Base-by-base conservation (phyloP, 2,329 filamentous ascomycete species). In the Hymenoscyphus fructigenus region DNA sequence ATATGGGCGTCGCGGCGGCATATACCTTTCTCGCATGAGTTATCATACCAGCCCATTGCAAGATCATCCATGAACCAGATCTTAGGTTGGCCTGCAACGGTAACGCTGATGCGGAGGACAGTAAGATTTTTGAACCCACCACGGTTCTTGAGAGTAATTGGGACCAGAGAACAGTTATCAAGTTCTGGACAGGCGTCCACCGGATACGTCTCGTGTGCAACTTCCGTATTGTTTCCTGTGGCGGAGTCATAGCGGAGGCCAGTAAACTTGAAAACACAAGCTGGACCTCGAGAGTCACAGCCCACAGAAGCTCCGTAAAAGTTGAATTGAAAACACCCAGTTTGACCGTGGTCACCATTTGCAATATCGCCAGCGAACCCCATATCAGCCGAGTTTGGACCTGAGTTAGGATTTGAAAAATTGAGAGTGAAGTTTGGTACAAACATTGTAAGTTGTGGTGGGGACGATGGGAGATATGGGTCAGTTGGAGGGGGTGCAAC, bases 11-110 rank as follows among this genome's bases (percentile, higher is more conserved):
- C 68, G 12, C 63, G 47, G 38, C 80, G 79, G 66, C 79, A 81
- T 10, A 72, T 50, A 7, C 78, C 77, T 12, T 74, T 72, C 9
- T 72, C 66, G 67, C 80, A 82, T 56, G 69, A 74, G 62, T 78
- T 77, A 69, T 82, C 74, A 38, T 73, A 77, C 81, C 81, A 83
- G 6, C 77, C 76, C 65, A 83, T 69, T 5, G 74, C 65, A 29
- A 82, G 62, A 68, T 83, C 78, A 68, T 83, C 81, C 59, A 78
- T 78, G 79, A 80, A 83, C 80, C 81, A 83, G 10, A 73, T 74
- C 64, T 73, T 75, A n/a, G 76, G 71, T 38, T 76, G 63, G 3
- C 71, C 73, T n/a, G 72, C 71, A n/a, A 76, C 76, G n/a, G 75
- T 77, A 14, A 79, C 71, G n/a, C 78, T 76, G 53, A 83, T 73